A percentile compares a stretch with the other conserved stretches of the same genome.
Conservation (phyloP, 768 basidiomycete genomes). For the Scleroderma bovista region DNA sequence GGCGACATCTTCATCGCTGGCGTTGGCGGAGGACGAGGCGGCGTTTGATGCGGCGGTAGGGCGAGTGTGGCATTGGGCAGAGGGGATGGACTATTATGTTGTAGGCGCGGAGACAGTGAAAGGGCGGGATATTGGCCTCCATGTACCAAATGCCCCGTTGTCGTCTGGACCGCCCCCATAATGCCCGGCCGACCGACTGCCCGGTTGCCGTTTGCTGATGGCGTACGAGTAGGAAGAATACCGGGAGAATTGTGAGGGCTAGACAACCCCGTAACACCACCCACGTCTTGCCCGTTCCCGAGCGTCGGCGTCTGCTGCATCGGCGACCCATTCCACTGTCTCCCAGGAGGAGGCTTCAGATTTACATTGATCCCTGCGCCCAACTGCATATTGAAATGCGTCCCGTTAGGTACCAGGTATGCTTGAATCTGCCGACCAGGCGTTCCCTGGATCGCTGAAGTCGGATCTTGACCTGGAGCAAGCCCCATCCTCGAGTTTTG, state of each 20-base stretch:
- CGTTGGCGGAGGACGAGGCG: conserved; percentile 45
- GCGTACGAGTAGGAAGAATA: conserved; percentile 38
- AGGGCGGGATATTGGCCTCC: conserved; percentile 39
- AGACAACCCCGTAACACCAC: conserved; percentile 20
- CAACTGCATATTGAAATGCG: conserved; percentile 27
- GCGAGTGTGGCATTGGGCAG: conserved; percentile 37
- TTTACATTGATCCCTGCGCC: conserved; percentile 22
- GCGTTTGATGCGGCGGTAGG: conserved; percentile 36
- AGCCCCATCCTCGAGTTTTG: too few species aligned
- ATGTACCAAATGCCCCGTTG: conserved; percentile 25
- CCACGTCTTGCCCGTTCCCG: conserved; percentile 21
- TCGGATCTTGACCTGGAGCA: too few species aligned
- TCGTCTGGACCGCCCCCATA: conserved; percentile 9
- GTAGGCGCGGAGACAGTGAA: conserved; percentile 47
- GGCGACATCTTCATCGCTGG: conserved; percentile 49
- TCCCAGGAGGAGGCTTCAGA: conserved; percentile 33
- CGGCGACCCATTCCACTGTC: conserved; percentile 33
- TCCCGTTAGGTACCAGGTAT: conserved; percentile 19
- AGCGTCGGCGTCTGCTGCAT: conserved; percentile 23
- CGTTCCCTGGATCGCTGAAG: too few species aligned
- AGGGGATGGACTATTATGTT: conserved; percentile 41
- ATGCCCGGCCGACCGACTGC: conserved; percentile 30
- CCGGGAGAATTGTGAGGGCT: conserved; percentile 38
- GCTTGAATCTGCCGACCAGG: too few species aligned
- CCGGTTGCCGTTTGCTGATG: conserved; percentile 56